These are phyloP conservation scores for Cunninghamia lanceolata DNA, from an alignment of 75 land plant species.

Conservation along the genomic window DNA sequence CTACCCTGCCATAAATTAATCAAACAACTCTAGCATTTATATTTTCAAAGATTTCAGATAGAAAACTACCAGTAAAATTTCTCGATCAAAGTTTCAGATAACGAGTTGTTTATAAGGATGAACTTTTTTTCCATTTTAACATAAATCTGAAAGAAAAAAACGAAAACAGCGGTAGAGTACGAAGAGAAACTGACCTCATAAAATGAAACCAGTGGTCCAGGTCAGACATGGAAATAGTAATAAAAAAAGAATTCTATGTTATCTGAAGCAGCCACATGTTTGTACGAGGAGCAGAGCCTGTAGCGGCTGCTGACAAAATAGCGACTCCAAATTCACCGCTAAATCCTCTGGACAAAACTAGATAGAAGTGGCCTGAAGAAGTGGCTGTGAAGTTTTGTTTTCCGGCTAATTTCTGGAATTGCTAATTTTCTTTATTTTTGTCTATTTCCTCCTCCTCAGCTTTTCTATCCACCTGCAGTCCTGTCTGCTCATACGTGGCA, in stretches of 20 bases:
- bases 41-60: not conserved
- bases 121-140: not conserved
- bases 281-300: not conserved
- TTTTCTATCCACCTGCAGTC: not conserved
- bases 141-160: not conserved
- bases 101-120: not conserved
- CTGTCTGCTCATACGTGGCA: not conserved
- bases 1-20: not conserved
- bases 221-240: not conserved
- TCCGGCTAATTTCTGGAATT: not conserved
- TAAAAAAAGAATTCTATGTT: not conserved
- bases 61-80: too few species aligned
- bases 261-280: not conserved
- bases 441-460: not conserved
- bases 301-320: not conserved
- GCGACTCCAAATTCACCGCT: not conserved
- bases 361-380: not conserved
- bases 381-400: not conserved
- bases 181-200: not conserved
- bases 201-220: not conserved
- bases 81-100: not conserved
- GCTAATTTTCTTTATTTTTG: not conserved
- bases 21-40: not conserved
- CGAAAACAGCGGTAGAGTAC: not conserved
- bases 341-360: not conserved